Conservation (phyloP, 2,329 filamentous ascomycete species). For the Escovopsis weberi region DNA sequence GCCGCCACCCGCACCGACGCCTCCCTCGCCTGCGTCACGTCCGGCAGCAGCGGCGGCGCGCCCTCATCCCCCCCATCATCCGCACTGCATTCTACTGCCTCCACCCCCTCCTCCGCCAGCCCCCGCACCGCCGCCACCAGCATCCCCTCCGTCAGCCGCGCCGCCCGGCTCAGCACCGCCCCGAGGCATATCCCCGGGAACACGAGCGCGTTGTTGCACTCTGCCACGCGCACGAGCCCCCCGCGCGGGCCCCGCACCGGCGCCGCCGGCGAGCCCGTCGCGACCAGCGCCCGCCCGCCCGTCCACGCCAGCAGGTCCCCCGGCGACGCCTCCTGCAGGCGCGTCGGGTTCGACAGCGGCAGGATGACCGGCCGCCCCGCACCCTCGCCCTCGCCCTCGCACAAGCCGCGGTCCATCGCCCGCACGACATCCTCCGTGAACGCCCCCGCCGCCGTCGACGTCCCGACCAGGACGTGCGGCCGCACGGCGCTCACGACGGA, state of each 20-base stretch:
- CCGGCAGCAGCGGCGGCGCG: constrained; percentile 54
- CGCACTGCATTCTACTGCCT: no score
- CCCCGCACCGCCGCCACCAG: constrained; percentile 59
- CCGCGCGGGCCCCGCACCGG: constrained; percentile 51
- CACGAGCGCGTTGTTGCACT: constrained; percentile 79
- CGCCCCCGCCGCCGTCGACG: constrained; percentile 60
- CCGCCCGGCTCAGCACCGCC: constrained; percentile 53
- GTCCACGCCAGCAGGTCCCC: constrained; percentile 68
- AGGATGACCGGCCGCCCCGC: constrained; percentile 62
- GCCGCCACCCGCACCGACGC: constrained; percentile 67
- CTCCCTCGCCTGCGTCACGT: constrained; percentile 57
- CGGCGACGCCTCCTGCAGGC: constrained; percentile 68
- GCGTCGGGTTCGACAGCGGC: constrained; percentile 74
- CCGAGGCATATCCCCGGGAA: constrained; percentile 82
- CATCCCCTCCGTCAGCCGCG: constrained; percentile 59
- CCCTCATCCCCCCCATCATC: no score
- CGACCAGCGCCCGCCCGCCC: constrained; percentile 59
- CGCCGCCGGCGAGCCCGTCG: constrained; percentile 71
- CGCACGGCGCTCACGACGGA: constrained; percentile 55
- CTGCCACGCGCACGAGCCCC: constrained; percentile 39
- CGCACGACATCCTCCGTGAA: constrained; percentile 63
- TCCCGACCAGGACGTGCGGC: constrained; percentile 72
- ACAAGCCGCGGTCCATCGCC: constrained; percentile 41
- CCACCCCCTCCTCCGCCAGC: no score
- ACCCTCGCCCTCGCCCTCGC: constrained; percentile 33